phyloP scores from a whole-genome alignment of 1,284 basidiomycete species.

The Fomitopsis schrenkii region DNA sequence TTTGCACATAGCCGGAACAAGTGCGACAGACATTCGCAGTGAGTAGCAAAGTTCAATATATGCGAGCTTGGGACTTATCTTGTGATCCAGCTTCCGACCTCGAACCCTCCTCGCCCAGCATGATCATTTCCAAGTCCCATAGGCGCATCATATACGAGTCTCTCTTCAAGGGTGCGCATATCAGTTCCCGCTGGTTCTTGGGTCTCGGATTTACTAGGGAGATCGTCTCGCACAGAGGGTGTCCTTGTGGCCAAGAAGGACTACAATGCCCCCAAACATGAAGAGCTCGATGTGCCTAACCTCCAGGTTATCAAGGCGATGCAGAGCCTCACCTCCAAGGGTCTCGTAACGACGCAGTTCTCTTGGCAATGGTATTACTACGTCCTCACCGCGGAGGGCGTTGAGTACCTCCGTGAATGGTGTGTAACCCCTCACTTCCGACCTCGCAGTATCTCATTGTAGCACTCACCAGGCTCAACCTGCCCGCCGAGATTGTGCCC shows the following conservation, averaged over 20 bases:
- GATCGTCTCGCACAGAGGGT: conserved; percentile 63
- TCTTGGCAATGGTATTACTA: conserved; percentile 98
- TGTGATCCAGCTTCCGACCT: conserved; percentile 36
- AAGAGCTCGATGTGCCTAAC: conserved; percentile 96
- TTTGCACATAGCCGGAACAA: conserved; percentile 27
- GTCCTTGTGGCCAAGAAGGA: conserved; percentile 99
- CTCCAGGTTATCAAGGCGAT: conserved; percentile 99
- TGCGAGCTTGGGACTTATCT: not conserved
- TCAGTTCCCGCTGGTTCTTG: not conserved
- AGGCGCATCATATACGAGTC: conserved; percentile 90
- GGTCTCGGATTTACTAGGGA: not conserved
- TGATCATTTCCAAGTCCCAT: conserved; percentile 86
- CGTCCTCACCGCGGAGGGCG: conserved; percentile 89
- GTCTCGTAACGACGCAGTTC: conserved; percentile 97
- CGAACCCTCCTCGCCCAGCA: conserved; percentile 50
- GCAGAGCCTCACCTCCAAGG: conserved; percentile 95
- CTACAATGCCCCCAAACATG: conserved; percentile 96
- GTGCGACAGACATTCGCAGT: conserved; percentile 32
- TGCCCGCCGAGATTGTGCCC: conserved; percentile 91
- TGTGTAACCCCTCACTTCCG: conserved; percentile 33
- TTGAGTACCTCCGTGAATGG: conserved; percentile 94
- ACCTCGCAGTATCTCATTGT: not conserved
- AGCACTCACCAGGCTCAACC: conserved; percentile 66
- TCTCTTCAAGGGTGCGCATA: conserved; percentile 89
- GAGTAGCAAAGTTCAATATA: conserved; percentile 11